Evolutionary conservation across 208 protist species (phyloP), one percentile per base, ranked within the genome.

Genomic region (Borovskyia barvae): DNA sequence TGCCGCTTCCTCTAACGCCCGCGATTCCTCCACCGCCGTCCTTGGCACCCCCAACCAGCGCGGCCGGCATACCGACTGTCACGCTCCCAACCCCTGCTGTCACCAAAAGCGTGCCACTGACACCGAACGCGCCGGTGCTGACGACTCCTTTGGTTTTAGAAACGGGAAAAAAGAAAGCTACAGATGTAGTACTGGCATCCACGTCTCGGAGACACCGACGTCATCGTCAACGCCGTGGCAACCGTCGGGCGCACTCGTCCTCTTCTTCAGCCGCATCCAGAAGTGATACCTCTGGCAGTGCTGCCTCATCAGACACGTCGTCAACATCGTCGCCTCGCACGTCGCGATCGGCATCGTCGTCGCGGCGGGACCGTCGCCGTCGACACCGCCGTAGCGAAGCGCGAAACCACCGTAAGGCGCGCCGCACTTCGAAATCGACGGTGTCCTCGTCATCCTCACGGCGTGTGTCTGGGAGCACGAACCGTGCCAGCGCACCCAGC

Each of bases 201-300:
- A 39, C 26, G 14, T 62, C 54, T 2, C 41, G 45, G 14, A 40
- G 39, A 11, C 54, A 39, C 33, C 53, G 58, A 30, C 63, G 30
- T 4, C 53, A 63, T 55, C 63, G 54, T 8, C 30, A 40, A n/a
- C 37, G 32, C 50, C 54, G 26, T 20, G 39, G 49, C 28, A 6
- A 39, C 4, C 63, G 53, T 15, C 54, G 54, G 1, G 28, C 37
- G 14, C 53, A 30, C 28, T 32, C 49, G 4, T 14, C 33, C 3
- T 67, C 60, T 5, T 49, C 49, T 4, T n/a, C n/a, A n/a, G n/a
- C n/a, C n/a, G n/a, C n/a, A n/a, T n/a, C n/a, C n/a, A 15, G 26
- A 28, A 40, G n/a, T n/a, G n/a, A n/a, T n/a, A n/a, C n/a, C n/a
- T n/a, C n/a, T n/a, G n/a, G n/a, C n/a, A n/a, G n/a, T n/a, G n/a